A percentile compares a stretch with the other conserved stretches of the same genome.
Conservation (phyloP, 1,284 basidiomycete species). For the Sanghuangporus sanghuang region DNA sequence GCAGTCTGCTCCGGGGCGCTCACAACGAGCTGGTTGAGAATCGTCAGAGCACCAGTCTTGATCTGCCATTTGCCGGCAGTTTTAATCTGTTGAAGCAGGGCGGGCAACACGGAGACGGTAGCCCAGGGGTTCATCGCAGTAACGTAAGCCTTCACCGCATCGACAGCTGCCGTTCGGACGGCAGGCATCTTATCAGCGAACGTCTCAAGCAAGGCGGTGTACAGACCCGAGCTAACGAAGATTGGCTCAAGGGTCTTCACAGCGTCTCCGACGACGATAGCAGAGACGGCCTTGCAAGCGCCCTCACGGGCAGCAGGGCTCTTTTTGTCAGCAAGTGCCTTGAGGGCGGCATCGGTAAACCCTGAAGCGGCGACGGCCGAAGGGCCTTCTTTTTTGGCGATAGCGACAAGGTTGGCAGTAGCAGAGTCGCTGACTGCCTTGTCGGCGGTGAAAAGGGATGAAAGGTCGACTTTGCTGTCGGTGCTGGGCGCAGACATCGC, state of each 20-base stretch:
- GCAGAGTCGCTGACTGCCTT: slow-evolving; percentile 70
- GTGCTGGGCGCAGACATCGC: slow-evolving; percentile 27
- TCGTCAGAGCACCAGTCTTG: slow-evolving; percentile 85
- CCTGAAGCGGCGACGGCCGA: slow-evolving; percentile 72
- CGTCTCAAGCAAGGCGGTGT: slow-evolving; percentile 82
- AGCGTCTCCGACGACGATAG: slow-evolving; percentile 75
- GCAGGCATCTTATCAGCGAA: slow-evolving; percentile 92
- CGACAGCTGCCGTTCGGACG: slow-evolving; percentile 80
- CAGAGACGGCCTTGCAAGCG: slow-evolving; percentile 67
- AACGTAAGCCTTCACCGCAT: slow-evolving; percentile 79
- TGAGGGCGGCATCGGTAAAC: slow-evolving; percentile 78
- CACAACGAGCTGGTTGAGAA: slow-evolving; percentile 88
- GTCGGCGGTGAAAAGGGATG: slow-evolving; percentile 68
- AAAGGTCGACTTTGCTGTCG: slow-evolving; percentile 49
- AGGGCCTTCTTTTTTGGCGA: slow-evolving; percentile 84
- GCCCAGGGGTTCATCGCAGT: slow-evolving; percentile 91
- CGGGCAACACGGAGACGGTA: slow-evolving; percentile 78
- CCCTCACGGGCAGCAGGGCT: slow-evolving; percentile 82
- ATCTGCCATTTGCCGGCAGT: slow-evolving; percentile 99
- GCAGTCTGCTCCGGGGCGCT: slow-evolving; percentile 85
- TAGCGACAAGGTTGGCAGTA: slow-evolving; percentile 64
- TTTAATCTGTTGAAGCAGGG: slow-evolving; percentile 91
- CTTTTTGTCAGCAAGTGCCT: slow-evolving; percentile 90
- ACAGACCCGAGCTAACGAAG: slow-evolving; percentile 83
- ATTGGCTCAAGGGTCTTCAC: slow-evolving; percentile 85